phyloP scores from a whole-genome alignment of 2,329 filamentous ascomycete genomes.

The Fusarium sp. region DNA sequence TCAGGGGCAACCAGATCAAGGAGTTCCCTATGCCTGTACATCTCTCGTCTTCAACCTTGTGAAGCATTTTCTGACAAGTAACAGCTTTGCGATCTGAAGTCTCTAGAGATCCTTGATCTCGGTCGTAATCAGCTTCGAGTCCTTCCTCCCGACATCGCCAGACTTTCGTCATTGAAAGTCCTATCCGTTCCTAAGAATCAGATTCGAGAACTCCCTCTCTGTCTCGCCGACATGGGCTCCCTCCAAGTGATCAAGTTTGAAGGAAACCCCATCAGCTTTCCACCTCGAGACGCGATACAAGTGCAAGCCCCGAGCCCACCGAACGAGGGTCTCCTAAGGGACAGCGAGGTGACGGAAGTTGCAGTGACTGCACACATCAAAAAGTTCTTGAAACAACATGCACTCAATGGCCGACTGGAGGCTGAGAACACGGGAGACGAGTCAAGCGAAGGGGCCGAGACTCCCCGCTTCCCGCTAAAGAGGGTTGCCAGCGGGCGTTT shows the following conservation, averaged over 20 bases:
- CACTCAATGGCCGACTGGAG: slow-evolving; percentile 64
- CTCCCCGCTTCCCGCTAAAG: slow-evolving; percentile 76
- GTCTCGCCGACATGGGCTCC: slow-evolving; percentile 89
- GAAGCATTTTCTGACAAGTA: slow-evolving; percentile 38
- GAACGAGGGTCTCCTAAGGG: slow-evolving; percentile 63
- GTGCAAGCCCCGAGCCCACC: slow-evolving; percentile 66
- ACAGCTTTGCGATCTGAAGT: slow-evolving; percentile 86
- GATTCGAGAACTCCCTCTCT: slow-evolving; percentile 85
- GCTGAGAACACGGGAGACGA: slow-evolving; percentile 69
- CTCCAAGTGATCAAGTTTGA: slow-evolving; percentile 90
- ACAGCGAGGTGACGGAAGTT: slow-evolving; percentile 73
- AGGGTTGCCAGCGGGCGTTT: slow-evolving; percentile 74
- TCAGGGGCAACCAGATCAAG: slow-evolving; percentile 79
- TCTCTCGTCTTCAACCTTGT: slow-evolving; percentile 17
- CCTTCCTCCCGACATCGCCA: slow-evolving; percentile 83
- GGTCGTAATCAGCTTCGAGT: slow-evolving; percentile 86
- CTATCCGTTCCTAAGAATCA: slow-evolving; percentile 88
- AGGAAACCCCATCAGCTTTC: slow-evolving; percentile 86
- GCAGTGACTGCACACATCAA: slow-evolving; percentile 72
- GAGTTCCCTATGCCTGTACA: slow-evolving; percentile 69
- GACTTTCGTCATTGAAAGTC: slow-evolving; percentile 87
- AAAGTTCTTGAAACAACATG: slow-evolving; percentile 67
- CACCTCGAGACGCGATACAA: slow-evolving; percentile 76
- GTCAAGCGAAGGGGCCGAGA: slow-evolving; percentile 81
- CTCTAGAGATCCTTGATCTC: slow-evolving; percentile 92